Percentiles rank a stretch among this genome's conserved stretches.
These are phyloP conservation scores for Aspergillus sparsus DNA, from an alignment of 495 filamentous ascomycete genomes.

Conservation along the genomic window DNA sequence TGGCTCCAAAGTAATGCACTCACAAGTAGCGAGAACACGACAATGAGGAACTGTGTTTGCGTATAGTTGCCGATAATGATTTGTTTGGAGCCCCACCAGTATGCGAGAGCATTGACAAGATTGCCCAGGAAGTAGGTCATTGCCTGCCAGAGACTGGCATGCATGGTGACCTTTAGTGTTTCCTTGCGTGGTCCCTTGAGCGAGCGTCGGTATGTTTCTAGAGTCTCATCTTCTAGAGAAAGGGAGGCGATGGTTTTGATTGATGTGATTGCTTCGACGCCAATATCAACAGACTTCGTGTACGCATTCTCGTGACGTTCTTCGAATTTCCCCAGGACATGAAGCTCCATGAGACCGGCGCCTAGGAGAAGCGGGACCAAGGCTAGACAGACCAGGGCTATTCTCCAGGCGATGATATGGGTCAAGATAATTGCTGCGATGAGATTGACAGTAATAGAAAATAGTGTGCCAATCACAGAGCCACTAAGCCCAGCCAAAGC, in stretches of 20 bases:
- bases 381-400: constrained; percentile 42
- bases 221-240: constrained; percentile 45
- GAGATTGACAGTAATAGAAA: constrained; percentile 50
- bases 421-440: constrained; percentile 45
- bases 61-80: constrained; percentile 58
- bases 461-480: constrained; percentile 46
- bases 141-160: constrained; percentile 54
- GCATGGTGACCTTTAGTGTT: constrained; percentile 47
- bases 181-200: constrained; percentile 48
- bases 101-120: constrained; percentile 63
- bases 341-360: constrained; percentile 54
- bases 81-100: constrained; percentile 69
- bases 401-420: constrained; percentile 48
- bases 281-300: constrained; percentile 51
- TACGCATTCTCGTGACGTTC: constrained; percentile 59
- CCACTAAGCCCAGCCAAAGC: constrained; percentile 51
- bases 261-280: constrained; percentile 51
- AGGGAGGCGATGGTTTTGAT: constrained; percentile 58
- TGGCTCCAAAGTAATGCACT: constrained; percentile 65
- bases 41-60: constrained; percentile 63
- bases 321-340: constrained; percentile 50
- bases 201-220: constrained; percentile 41
- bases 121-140: constrained; percentile 54
- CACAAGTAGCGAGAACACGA: constrained; percentile 57
- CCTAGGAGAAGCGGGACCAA: constrained; percentile 46